Base-by-base conservation (phyloP, 2,329 filamentous ascomycete genomes). In the Fusarium staphyleae region DNA sequence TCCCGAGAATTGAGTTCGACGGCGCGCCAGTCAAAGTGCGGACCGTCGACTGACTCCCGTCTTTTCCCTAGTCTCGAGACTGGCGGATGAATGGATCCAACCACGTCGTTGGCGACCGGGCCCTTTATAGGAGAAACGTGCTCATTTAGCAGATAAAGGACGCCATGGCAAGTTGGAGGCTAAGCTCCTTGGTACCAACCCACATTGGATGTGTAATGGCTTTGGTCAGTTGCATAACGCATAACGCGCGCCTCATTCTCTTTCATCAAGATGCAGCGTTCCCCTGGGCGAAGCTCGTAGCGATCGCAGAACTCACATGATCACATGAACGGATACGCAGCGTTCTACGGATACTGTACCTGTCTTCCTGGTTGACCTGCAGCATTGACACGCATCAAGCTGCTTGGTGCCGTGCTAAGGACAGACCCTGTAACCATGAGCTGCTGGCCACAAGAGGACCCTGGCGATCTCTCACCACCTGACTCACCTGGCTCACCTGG, bases 31-130 rank as follows among this genome's bases (percentile, higher is more conserved):
- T 58, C 62, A 57, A 63, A 57, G 56, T 57, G 66, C 66, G 66
- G 66, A 66, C 66, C 66, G 66, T 52, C 55, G 41, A 63, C 58
- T 60, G 57, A 68, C 52, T 64, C 60, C 66, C 65, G 63, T 68
- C 62, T 66, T 67, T 66, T 68, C 55, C 60, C 66, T 68, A 68
- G 63, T 53, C 58, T 48, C 40, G 48, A 40, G 55, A 56, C 41
- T 56, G 63, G 35, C 40, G 65, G 49, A 44, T 45, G 51, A 59
- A 62, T 55, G 63, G 53, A 54, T 48, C 61, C 60, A 66, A 61
- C 63, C 63, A 65, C 51, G 48, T 61, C 49, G 35, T 24, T 43
- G 43, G 42, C 48, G 52, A 36, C 33, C 46, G 50, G 35, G 32
- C 34, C 44, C 44, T 47, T 26, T 26, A 24, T 12, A 35, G 30